These are phyloP conservation scores for Salvia miltiorrhiza DNA, from an alignment of 257 asterid species.

Conservation along the genomic window DNA sequence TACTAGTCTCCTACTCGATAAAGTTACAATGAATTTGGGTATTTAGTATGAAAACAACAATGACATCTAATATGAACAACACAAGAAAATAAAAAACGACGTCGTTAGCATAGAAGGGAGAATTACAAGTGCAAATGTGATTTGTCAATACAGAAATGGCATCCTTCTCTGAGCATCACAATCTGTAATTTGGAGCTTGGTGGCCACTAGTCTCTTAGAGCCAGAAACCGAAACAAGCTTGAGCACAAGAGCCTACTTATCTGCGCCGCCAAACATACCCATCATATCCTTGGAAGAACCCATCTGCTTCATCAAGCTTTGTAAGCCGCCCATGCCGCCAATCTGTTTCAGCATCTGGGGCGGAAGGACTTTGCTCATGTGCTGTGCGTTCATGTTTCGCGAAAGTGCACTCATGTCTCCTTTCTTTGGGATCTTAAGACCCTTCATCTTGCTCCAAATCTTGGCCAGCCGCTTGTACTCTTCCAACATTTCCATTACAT, in stretches of 20 bases:
- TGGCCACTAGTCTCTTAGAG: too few relatives aligned
- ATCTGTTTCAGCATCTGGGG: conserved; percentile 94
- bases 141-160: neutral
- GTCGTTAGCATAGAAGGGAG: neutral
- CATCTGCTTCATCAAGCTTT: conserved; percentile 92
- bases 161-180: neutral
- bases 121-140: neutral
- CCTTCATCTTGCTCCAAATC: conserved; percentile 98
- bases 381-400: conserved; percentile 83
- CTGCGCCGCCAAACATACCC: conserved; percentile 94
- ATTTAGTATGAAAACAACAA: neutral
- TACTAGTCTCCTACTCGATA: too few relatives aligned
- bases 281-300: conserved; percentile 85
- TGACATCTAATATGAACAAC: neutral
- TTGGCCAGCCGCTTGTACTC: conserved; percentile 90
- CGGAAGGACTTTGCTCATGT: conserved; percentile 91
- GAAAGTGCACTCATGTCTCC: conserved; percentile 89
- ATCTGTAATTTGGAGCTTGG: neutral
- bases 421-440: conserved; percentile 93
- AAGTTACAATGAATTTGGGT: neutral
- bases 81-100: neutral
- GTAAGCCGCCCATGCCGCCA: conserved; percentile 95
- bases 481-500: conserved; percentile 92
- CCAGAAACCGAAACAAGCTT: too few relatives aligned
- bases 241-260: conserved; percentile 26